Evolutionary conservation across 1,284 basidiomycete genomes (phyloP), one percentile per base, ranked within the genome.

Genomic region (Boletellus sp.): DNA sequence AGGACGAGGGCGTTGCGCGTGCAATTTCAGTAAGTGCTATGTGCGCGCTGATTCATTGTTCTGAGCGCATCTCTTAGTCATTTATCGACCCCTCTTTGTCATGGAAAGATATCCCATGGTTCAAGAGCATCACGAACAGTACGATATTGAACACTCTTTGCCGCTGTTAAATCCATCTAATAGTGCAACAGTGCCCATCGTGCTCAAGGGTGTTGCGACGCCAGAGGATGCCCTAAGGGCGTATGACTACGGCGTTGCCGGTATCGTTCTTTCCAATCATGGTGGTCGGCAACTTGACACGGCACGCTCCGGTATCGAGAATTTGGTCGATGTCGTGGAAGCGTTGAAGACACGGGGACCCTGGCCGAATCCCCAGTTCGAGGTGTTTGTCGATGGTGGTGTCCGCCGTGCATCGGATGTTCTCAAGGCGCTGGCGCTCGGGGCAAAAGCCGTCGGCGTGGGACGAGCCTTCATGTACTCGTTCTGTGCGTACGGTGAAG

Each of bases 71-170:
- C 30, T 21, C 34, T 3, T 68, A 92, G 78, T 87, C 87, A 5
- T 96, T 96, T 70, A 96, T 96, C 56, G 94, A 96, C 69, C 91
- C 94, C 1, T 79, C 80, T 14, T 70, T 96, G 40, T 79, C 78
- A 50, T 96, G 94, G 94, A 77, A 78, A 37, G 92, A 95, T 63
- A 70, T 96, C n/a, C 71, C 79, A 3, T 94, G 91, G 84, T 91
- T 96, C 69, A 84, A 86, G 66, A 82, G 78, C 54, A 91, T 94
- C 50, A 95, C 93, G 1, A 85, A 82, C 58, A 91, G 85, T 86
- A 57, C n/a, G 45, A n/a, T n/a, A n/a, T n/a, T n/a, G n/a, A n/a
- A n/a, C n/a, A n/a, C n/a, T n/a, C n/a, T n/a, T n/a, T n/a, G n/a
- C n/a, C n/a, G n/a, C n/a, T n/a, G n/a, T n/a, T n/a, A n/a, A n/a